phyloP scores from a whole-genome alignment of 208 protist species.

The Leishmania tarentolae region DNA sequence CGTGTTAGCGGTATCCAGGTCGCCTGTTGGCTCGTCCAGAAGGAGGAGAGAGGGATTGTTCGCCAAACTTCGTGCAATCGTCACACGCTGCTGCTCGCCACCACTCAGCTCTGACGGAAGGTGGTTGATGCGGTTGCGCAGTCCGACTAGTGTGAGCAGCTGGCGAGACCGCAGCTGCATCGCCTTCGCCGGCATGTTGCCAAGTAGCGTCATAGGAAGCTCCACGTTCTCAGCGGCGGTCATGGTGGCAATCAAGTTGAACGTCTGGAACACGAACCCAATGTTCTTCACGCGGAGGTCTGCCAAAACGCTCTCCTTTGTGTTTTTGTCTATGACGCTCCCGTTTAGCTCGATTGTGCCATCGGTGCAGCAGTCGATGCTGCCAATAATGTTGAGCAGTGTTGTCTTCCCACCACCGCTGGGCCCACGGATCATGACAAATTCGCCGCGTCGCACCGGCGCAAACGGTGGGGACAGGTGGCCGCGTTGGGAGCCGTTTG shows the following conservation, averaged over 20 bases:
- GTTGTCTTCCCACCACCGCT: slow-evolving; percentile 97
- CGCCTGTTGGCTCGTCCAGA: slow-evolving; percentile 97
- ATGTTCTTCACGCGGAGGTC: slow-evolving; percentile 93
- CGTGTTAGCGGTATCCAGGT: slow-evolving; percentile 96
- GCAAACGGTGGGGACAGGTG: slow-evolving; percentile 43
- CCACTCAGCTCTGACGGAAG: slow-evolving; percentile 96
- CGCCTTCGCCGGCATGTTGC: slow-evolving; percentile 80
- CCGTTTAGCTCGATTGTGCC: slow-evolving; percentile 89
- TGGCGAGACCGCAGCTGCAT: slow-evolving; percentile 85
- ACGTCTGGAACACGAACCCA: slow-evolving; percentile 98
- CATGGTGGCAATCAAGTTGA: slow-evolving; percentile 98
- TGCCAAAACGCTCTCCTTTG: slow-evolving; percentile 80
- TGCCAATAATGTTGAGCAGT: slow-evolving; percentile 95
- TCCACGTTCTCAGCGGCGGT: slow-evolving; percentile 97
- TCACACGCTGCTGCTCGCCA: slow-evolving; percentile 97
- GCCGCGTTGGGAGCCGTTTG: neutral
- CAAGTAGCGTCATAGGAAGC: slow-evolving; percentile 96
- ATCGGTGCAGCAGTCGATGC: slow-evolving; percentile 86
- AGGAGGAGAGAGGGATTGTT: slow-evolving; percentile 96
- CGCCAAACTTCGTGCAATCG: slow-evolving; percentile 90
- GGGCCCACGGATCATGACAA: slow-evolving; percentile 97
- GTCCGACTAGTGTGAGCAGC: slow-evolving; percentile 92
- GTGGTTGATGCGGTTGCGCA: slow-evolving; percentile 95
- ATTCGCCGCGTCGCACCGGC: slow-evolving; percentile 92
- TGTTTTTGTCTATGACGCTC: slow-evolving; percentile 59